phyloP scores from a whole-genome alignment of 2,329 filamentous ascomycete genomes.

The Hypoxylon sp. region DNA sequence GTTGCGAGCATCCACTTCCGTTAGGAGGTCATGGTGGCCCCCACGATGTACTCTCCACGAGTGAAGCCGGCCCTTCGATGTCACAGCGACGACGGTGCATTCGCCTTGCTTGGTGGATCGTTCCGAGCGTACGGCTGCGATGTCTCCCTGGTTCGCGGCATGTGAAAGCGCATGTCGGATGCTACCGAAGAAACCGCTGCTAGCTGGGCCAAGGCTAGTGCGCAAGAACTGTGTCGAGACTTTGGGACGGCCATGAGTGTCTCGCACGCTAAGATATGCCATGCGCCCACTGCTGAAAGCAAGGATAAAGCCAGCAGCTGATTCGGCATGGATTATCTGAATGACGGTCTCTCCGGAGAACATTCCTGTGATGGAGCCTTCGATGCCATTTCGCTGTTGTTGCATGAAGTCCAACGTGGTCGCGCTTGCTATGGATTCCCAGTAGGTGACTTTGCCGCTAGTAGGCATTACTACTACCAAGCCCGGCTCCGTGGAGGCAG shows the following conservation, averaged over 20 bases:
- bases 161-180: constrained; percentile 81
- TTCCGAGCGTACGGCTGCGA: constrained; percentile 84
- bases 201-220: constrained; percentile 67
- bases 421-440: constrained; percentile 93
- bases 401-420: constrained; percentile 86
- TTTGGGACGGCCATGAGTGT: constrained; percentile 86
- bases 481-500: constrained; percentile 83
- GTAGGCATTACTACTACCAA: constrained; percentile 87
- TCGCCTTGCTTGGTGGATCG: constrained; percentile 81
- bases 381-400: constrained; percentile 83
- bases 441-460: constrained; percentile 89
- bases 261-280: constrained; percentile 87
- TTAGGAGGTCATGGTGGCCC: constrained; percentile 81
- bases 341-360: constrained; percentile 82
- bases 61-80: constrained; percentile 81
- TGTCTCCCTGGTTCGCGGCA: constrained; percentile 78
- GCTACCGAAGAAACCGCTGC: constrained; percentile 81
- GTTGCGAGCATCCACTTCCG: constrained; percentile 78
- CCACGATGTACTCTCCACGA: constrained; percentile 91
- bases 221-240: constrained; percentile 84
- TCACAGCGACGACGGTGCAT: constrained; percentile 84
- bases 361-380: constrained; percentile 79
- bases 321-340: constrained; percentile 84
- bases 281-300: constrained; percentile 87
- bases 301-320: constrained; percentile 85